Evolutionary conservation across 768 basidiomycete genomes (phyloP).

Genomic region (Hygrocybe punicea): DNA sequence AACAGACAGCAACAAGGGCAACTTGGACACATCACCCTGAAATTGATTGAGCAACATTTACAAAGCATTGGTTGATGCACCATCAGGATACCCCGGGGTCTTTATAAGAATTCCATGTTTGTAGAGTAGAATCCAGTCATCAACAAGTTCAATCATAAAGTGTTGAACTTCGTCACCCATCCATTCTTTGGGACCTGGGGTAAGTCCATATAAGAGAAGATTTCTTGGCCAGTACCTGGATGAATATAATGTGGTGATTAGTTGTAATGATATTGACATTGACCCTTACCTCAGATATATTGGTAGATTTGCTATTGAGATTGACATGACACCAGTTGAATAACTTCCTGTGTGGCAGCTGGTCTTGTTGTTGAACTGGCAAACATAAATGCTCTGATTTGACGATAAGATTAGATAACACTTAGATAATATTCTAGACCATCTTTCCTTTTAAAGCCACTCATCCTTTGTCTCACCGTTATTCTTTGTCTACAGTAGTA

Average conservation of each 20-base stretch:
- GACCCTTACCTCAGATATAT: conserved; percentile 15
- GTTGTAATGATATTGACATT: neutral
- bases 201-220: conserved; percentile 18
- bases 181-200: conserved; percentile 28
- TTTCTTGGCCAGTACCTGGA: conserved; percentile 22
- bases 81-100: conserved; percentile 18
- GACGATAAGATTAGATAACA: too few relatives aligned
- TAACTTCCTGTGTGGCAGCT: too few relatives aligned
- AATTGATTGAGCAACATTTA: too few relatives aligned
- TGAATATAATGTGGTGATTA: neutral
- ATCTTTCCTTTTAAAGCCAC: too few relatives aligned
- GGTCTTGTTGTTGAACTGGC: too few relatives aligned
- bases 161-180: conserved; percentile 17
- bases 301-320: conserved; percentile 17
- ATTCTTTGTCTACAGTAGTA: too few relatives aligned
- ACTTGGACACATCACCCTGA: conserved; percentile 24
- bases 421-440: too few relatives aligned
- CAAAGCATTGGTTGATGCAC: too few relatives aligned
- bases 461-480: too few relatives aligned
- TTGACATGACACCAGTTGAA: neutral
- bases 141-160: conserved; percentile 15
- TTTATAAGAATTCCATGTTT: conserved; percentile 15
- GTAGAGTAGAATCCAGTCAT: conserved; percentile 21
- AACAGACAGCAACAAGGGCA: conserved; percentile 24
- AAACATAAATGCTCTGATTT: too few relatives aligned